Percentiles rank a stretch among this genome's conserved stretches.
phyloP scores from a whole-genome alignment of 495 filamentous ascomycete species.

The Penicillium turbatum region DNA sequence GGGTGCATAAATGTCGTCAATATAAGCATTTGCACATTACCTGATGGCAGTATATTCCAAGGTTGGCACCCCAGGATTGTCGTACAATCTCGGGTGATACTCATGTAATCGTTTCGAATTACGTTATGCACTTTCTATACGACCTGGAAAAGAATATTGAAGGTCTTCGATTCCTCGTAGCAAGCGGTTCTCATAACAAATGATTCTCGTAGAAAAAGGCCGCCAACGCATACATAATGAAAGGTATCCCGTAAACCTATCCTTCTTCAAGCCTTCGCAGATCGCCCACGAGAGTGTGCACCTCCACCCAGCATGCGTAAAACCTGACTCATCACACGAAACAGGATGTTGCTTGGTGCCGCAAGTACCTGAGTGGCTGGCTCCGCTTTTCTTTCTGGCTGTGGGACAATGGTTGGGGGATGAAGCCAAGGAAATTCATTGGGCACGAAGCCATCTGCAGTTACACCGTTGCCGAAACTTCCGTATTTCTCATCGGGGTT shows the following conservation, averaged over 20 bases:
- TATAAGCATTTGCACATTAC: neutral
- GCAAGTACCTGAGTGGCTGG: too few relatives aligned
- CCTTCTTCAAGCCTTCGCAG: neutral
- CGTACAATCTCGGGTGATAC: neutral
- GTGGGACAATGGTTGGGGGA: neutral
- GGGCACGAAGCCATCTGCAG: slow-evolving; percentile 7
- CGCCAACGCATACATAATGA: neutral
- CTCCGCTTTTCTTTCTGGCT: neutral
- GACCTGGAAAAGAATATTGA: neutral
- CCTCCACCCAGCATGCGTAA: neutral
- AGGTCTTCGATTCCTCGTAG: neutral
- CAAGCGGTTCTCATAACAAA: too few relatives aligned
- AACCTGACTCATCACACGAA: neutral
- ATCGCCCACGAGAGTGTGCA: neutral
- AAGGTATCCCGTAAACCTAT: neutral
- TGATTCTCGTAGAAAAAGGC: neutral
- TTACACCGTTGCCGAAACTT: slow-evolving; percentile 15
- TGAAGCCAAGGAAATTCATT: slow-evolving; percentile 1
- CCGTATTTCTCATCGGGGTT: slow-evolving; percentile 1
- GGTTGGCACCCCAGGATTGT: neutral
- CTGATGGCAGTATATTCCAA: neutral
- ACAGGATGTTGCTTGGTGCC: neutral
- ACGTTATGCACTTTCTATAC: too few relatives aligned
- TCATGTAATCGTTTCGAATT: too few relatives aligned
- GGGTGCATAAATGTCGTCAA: neutral